These are phyloP conservation scores for Asclepias syriaca DNA, from an alignment of 257 asterid species.

Conservation along the genomic window DNA sequence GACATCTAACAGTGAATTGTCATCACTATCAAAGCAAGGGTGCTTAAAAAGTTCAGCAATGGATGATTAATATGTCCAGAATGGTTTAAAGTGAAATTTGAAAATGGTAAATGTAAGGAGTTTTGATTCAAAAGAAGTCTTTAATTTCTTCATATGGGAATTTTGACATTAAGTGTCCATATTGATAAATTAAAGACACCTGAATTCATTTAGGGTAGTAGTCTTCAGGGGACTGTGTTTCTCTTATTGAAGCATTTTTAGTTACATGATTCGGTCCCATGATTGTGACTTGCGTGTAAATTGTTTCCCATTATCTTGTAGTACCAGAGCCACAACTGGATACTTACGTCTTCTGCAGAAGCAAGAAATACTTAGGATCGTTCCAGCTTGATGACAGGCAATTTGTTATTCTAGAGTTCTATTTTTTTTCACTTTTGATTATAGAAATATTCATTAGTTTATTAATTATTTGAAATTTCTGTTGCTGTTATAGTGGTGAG, in stretches of 20 bases:
- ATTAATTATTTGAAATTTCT: constrained; percentile 19
- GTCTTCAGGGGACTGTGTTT: neutral
- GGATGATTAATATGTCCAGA: neutral
- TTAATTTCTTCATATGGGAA: neutral
- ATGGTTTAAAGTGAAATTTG: neutral
- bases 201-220: neutral
- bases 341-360: constrained; percentile 66
- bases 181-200: neutral
- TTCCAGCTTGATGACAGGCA: constrained; percentile 85
- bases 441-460: constrained; percentile 1
- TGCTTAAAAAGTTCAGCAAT: neutral
- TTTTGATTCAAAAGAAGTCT: neutral
- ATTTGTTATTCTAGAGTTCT: constrained; percentile 4
- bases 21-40: neutral
- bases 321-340: constrained; percentile 82
- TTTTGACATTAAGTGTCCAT: neutral
- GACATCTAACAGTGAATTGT: neutral
- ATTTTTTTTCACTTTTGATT: too few relatives aligned
- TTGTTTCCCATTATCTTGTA: constrained; percentile 13
- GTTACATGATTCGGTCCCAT: neutral
- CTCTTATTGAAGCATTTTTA: neutral
- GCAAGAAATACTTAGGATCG: constrained; percentile 72
- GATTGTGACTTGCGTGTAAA: neutral
- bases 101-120: neutral
- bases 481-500: constrained; percentile 46